These are phyloP conservation scores for Candida quercuum DNA, from an alignment of 805 yeast species.

Conservation along the genomic window DNA sequence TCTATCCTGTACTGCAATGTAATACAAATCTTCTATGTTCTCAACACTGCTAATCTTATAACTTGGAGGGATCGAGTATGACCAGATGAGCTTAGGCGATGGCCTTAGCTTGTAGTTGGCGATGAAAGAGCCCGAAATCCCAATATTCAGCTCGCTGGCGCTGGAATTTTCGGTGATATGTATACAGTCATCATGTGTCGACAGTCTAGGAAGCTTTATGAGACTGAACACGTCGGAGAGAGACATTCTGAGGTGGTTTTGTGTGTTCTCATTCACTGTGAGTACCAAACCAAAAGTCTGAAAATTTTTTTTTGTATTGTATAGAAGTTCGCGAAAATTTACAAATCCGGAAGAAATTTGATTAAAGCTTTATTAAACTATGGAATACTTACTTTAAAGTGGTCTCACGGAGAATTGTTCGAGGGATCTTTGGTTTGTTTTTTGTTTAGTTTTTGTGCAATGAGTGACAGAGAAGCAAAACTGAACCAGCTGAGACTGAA, in stretches of 20 bases:
- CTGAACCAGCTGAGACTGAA: conserved; percentile 23
- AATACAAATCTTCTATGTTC: conserved; percentile 4
- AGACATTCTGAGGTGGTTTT: conserved; percentile 13
- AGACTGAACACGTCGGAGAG: conserved; percentile 19
- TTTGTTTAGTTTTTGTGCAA: not conserved
- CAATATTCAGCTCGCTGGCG: conserved; percentile 18
- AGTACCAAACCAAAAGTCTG: too few species aligned
- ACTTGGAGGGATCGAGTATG: conserved; percentile 43
- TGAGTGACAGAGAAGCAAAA: conserved; percentile 17
- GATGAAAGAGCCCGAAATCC: conserved; percentile 24
- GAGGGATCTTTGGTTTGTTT: not conserved
- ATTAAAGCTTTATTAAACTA: too few species aligned
- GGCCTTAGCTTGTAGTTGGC: conserved; percentile 40
- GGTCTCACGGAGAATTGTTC: too few species aligned
- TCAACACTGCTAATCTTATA: conserved; percentile 29
- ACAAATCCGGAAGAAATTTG: not conserved
- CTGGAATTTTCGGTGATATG: conserved; percentile 9
- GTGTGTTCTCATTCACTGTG: not conserved
- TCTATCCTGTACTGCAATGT: conserved; percentile 16
- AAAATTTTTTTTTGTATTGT: not conserved
- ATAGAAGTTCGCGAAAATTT: not conserved
- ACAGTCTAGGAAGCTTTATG: conserved; percentile 22
- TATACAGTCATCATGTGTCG: conserved; percentile 14
- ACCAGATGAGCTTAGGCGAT: conserved; percentile 48
- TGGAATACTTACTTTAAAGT: too few species aligned